These are phyloP conservation scores for Penicillium paradoxum DNA, from an alignment of 495 filamentous ascomycete species.

Conservation along the genomic window DNA sequence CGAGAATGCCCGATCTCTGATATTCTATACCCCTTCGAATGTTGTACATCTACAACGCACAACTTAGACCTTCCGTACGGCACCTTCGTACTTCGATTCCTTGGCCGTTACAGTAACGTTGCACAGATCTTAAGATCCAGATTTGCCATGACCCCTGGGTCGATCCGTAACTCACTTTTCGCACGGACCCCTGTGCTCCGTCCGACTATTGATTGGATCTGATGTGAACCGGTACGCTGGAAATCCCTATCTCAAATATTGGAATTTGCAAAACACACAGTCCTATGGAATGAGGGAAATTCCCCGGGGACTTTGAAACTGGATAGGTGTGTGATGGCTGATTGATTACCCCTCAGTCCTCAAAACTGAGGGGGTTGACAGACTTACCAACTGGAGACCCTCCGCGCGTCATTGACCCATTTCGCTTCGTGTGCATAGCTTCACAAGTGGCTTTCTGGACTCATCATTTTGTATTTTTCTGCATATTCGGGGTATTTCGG, in stretches of 20 bases:
- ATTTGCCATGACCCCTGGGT: conserved; percentile 23
- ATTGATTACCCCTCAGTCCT: neutral
- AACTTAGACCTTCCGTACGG: too few species aligned
- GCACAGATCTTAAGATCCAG: conserved; percentile 2
- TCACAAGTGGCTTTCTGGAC: neutral
- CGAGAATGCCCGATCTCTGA: conserved; percentile 8
- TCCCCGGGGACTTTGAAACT: conserved; percentile 7
- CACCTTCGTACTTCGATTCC: neutral
- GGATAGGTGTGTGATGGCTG: neutral
- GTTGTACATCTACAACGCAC: too few species aligned
- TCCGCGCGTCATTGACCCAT: conserved; percentile 13
- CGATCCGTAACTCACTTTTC: conserved; percentile 20
- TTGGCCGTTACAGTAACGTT: neutral
- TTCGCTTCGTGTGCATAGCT: neutral
- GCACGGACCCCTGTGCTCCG: conserved; percentile 25
- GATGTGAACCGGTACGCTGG: conserved; percentile 25
- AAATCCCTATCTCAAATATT: conserved; percentile 33
- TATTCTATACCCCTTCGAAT: neutral
- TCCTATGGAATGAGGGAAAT: neutral
- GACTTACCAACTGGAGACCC: conserved; percentile 11
- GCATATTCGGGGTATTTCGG: conserved; percentile 18
- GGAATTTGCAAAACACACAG: conserved; percentile 2
- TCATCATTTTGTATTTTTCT: conserved; percentile 7
- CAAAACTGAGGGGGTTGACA: neutral
- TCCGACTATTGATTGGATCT: conserved; percentile 31